phyloP scores from a whole-genome alignment of 1,139 yeast species.

The Pichia inconspicua region DNA sequence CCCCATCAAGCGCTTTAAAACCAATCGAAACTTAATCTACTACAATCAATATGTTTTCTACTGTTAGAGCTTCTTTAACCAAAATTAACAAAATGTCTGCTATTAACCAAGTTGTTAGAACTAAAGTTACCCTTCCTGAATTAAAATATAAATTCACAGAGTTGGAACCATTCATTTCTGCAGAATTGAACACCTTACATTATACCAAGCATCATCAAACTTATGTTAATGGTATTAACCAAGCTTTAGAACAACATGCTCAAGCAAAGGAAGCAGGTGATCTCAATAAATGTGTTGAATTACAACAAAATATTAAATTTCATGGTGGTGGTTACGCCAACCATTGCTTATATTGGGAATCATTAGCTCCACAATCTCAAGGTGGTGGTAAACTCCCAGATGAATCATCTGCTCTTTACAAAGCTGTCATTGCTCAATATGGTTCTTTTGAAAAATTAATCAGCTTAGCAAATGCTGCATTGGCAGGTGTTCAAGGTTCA shows the following conservation, averaged over 20 bases:
- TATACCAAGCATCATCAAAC: conserved; percentile 93
- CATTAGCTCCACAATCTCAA: conserved; percentile 69
- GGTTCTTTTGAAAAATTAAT: conserved; percentile 76
- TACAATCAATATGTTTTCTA: conserved; percentile 15
- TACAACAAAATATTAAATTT: conserved; percentile 79
- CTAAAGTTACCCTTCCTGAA: conserved; percentile 75
- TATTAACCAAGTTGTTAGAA: conserved; percentile 33
- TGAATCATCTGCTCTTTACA: conserved; percentile 47
- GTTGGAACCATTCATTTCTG: conserved; percentile 84
- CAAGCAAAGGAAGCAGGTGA: conserved; percentile 65
- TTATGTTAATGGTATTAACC: conserved; percentile 82
- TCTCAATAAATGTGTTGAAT: conserved; percentile 56
- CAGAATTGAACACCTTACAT: conserved; percentile 83
- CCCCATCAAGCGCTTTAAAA: no score
- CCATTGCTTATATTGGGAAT: conserved; percentile 87
- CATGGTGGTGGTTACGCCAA: conserved; percentile 93
- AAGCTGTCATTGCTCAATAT: conserved; percentile 58
- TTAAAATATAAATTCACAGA: conserved; percentile 84
- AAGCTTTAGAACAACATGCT: conserved; percentile 69
- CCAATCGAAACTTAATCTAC: background rate
- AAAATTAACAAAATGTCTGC: conserved; percentile 9
- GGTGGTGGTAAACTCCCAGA: conserved; percentile 85
- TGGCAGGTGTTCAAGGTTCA: conserved; percentile 93
- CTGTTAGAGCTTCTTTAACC: conserved; percentile 16
- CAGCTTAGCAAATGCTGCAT: conserved; percentile 58